Percentiles rank a stretch among this genome's conserved stretches.
These are phyloP conservation scores for Colletotrichum australisinense DNA, from an alignment of 2,329 filamentous ascomycete species.

Conservation along the genomic window DNA sequence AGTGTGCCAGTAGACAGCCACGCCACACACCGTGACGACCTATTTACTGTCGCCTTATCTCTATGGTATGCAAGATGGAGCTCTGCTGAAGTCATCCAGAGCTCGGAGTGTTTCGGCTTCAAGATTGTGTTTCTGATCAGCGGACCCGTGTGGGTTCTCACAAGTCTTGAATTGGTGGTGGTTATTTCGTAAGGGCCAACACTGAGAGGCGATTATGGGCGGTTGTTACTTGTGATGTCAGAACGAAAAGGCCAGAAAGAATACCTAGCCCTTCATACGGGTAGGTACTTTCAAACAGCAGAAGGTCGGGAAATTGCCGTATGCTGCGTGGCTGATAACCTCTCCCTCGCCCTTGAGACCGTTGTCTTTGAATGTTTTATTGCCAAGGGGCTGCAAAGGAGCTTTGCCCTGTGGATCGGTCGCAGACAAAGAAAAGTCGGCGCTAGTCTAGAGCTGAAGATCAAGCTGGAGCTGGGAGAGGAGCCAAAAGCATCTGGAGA, in stretches of 20 bases:
- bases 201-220: not conserved
- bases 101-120: conserved; percentile 20
- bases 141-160: conserved; percentile 13
- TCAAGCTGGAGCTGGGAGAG: not conserved
- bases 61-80: not conserved
- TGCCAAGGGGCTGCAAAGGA: conserved; percentile 22
- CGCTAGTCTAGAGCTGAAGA: not conserved
- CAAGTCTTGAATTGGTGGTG: no score
- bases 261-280: not conserved
- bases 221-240: no score
- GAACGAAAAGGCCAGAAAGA: not conserved
- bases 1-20: not conserved
- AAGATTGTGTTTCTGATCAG: conserved; percentile 20
- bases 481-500: not conserved
- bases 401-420: conserved; percentile 5
- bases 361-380: not conserved
- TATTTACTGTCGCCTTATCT: not conserved
- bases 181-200: not conserved
- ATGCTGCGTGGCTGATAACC: not conserved
- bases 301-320: not conserved
- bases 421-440: conserved; percentile 11
- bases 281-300: not conserved
- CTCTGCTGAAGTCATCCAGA: conserved; percentile 1
- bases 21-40: no score
- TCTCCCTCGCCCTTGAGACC: not conserved